These are phyloP conservation scores for Aphanomyces astaci DNA, from an alignment of 352 stramenopile species.

Conservation along the genomic window DNA sequence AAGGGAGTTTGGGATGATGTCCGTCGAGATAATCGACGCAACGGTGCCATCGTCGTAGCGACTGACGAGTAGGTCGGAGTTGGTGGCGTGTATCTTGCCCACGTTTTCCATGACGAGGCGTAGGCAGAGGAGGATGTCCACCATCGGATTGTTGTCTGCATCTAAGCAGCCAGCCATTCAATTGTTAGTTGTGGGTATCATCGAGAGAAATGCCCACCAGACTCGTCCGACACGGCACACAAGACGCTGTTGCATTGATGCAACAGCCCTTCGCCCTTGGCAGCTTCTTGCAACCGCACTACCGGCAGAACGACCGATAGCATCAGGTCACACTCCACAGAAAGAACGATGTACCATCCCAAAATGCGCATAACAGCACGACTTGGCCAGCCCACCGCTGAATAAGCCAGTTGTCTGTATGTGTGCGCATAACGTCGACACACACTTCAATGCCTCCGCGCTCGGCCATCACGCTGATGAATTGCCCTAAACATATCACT, in stretches of 20 bases:
- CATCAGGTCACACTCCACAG: not conserved
- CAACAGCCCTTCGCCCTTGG: constrained; percentile 16
- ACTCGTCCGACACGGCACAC: not conserved
- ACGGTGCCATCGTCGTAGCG: not conserved
- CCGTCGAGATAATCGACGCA: constrained; percentile 13
- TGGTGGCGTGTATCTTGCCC: not conserved
- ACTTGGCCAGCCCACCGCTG: constrained; percentile 7
- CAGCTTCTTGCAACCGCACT: constrained; percentile 15
- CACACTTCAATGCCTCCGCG: constrained; percentile 16
- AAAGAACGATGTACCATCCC: constrained; percentile 1
- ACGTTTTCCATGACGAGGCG: constrained; percentile 9
- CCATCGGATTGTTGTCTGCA: not conserved
- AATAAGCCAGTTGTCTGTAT: constrained; percentile 8
- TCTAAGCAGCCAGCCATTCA: not conserved
- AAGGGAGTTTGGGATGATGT: constrained; percentile 4
- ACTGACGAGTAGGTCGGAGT: not conserved
- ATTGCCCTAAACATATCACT: not conserved
- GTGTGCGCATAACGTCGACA: constrained; percentile 6
- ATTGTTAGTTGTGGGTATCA: not conserved
- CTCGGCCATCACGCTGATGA: constrained; percentile 9
- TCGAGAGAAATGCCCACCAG: not conserved
- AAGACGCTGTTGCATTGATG: not conserved
- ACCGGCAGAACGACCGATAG: not conserved
- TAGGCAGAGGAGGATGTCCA: constrained; percentile 11
- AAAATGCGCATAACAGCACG: constrained; percentile 11